Evolutionary conservation across 2,329 filamentous ascomycete genomes (phyloP), one percentile per base, ranked within the genome.

Genomic region (Triangularia setosa): DNA sequence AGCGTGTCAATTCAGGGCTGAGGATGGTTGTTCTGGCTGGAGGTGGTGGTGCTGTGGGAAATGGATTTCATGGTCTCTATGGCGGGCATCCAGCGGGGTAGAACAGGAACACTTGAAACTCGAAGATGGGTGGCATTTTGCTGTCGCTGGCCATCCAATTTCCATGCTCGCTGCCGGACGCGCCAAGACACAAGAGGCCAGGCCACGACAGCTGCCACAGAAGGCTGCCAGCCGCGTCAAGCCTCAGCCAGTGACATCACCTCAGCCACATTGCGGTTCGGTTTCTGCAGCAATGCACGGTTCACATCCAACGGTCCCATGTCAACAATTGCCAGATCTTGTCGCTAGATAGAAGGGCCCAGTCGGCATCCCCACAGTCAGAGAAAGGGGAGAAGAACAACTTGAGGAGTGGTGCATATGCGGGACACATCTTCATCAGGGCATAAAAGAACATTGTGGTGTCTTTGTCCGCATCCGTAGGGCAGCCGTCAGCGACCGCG

Each of bases 221-320:
- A 23, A 48, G 40, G 16, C 48, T 65, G 69, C 58, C 54, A 60
- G 58, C 40, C 58, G 58, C n/a, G 40, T 33, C 28, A 35, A 28
- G 27, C 55, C 59, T 65, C 62, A 64, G 60, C 55, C 14, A 60
- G 64, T 69, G 68, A 69, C 69, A 68, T 69, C 64, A 67, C 64
- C 40, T 25, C 56, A 30, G 23, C 48, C n/a, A 35, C 57, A n/a
- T 4, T 53, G 61, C n/a, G 28, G 25, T 30, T 56, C 12, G 53
- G 69, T 71, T 71, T 66, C 69, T 71, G 25, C 60, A 65, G 69
- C 68, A 71, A 71, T 71, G 65, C 57, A 57, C 56, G 16, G 59
- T 18, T 57, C 60, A 44, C 14, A 28, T 61, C 53, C 25, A 64
- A 44, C 44, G 25, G 68, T 65, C 63, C 64, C 66, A 70, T 67